Conservation (phyloP, 805 yeast genomes). For the Yarrowia yakushimensis region DNA sequence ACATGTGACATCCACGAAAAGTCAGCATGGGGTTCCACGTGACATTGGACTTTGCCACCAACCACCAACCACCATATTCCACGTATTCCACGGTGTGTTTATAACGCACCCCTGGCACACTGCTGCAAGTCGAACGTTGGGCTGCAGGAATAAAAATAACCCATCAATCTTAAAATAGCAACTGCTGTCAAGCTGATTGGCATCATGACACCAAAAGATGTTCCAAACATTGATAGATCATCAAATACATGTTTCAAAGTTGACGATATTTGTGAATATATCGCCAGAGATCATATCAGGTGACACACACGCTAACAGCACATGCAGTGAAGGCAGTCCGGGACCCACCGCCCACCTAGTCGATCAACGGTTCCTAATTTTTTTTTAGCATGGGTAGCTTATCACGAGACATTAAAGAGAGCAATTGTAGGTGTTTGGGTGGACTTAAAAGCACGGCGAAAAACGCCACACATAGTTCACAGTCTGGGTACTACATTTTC, state of each 20-base stretch:
- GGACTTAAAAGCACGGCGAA: not conserved
- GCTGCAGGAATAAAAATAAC: too few species aligned
- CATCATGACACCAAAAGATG: too few species aligned
- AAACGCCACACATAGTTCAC: not conserved
- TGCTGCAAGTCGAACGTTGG: not conserved
- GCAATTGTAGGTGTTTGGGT: not conserved
- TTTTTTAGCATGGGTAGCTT: not conserved
- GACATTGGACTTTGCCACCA: too few species aligned
- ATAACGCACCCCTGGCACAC: too few species aligned
- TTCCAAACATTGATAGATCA: too few species aligned
- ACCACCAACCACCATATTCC: not conserved
- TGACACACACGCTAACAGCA: not conserved
- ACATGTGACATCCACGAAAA: too few species aligned
- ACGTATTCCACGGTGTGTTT: not conserved
- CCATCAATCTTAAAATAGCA: not conserved
- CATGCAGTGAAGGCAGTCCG: not conserved
- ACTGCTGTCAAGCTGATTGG: not conserved
- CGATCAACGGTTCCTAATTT: constrained; percentile 3
- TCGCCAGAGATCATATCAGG: too few species aligned
- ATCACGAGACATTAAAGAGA: not conserved
- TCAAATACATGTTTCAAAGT: too few species aligned
- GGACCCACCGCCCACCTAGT: not conserved
- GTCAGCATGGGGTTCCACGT: too few species aligned
- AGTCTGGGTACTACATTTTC: not conserved
- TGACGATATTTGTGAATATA: too few species aligned